Conservation (phyloP, 768 basidiomycete species). For the Crucibulum laeve region DNA sequence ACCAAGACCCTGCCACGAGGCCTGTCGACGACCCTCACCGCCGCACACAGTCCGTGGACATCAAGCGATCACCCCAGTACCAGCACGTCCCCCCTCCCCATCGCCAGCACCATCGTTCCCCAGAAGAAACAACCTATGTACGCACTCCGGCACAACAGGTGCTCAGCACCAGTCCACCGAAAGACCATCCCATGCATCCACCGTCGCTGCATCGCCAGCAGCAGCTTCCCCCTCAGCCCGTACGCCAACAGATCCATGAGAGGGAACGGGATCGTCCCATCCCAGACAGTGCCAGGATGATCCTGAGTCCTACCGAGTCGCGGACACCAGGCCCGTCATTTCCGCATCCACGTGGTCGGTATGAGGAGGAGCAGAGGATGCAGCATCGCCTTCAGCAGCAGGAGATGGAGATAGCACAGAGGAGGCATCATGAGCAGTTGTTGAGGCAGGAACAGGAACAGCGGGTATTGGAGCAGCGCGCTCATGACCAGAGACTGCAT, state of each 20-base stretch:
- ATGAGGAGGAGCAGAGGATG: conserved; percentile 1
- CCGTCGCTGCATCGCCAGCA: too few relatives aligned
- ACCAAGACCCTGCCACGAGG: conserved; percentile 12
- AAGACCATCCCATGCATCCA: too few relatives aligned
- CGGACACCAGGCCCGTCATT: conserved; percentile 1
- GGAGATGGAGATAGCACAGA: conserved; percentile 16
- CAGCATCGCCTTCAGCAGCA: neutral
- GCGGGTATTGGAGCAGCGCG: conserved; percentile 4
- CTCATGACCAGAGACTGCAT: neutral
- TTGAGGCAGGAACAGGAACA: conserved; percentile 11
- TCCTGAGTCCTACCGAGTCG: too few relatives aligned
- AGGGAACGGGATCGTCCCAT: too few relatives aligned
- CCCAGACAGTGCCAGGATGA: too few relatives aligned
- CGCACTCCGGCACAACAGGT: too few relatives aligned
- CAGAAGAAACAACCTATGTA: neutral
- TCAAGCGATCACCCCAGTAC: neutral
- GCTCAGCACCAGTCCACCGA: too few relatives aligned
- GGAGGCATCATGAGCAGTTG: conserved; percentile 16
- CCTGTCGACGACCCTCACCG: conserved; percentile 4
- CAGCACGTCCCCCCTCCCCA: conserved; percentile 1
- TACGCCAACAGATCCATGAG: too few relatives aligned
- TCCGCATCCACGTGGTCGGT: conserved; percentile 1
- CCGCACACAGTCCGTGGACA: conserved; percentile 1
- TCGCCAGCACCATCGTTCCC: conserved; percentile 6
- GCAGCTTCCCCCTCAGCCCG: too few relatives aligned